These are phyloP conservation scores for Alternaria conjuncta DNA, from an alignment of 2,329 filamentous ascomycete species.

Conservation along the genomic window DNA sequence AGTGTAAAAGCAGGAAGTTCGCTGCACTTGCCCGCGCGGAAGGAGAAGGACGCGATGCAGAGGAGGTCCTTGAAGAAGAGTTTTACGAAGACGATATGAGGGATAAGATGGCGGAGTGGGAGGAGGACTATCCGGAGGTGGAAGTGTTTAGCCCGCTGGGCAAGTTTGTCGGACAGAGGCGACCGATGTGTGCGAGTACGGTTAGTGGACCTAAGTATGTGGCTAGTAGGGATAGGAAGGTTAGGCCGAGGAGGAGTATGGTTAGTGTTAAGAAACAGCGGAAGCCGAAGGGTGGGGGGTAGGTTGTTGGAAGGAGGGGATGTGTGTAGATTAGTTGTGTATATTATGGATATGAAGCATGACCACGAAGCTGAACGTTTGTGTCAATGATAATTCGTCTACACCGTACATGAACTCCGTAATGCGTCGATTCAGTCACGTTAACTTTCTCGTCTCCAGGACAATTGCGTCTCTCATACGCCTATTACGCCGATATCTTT, in stretches of 20 bases:
- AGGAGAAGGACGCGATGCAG: slow-evolving; percentile 21
- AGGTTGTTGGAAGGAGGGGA: neutral
- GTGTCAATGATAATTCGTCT: neutral
- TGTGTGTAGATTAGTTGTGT: neutral
- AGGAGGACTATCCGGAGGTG: slow-evolving; percentile 67
- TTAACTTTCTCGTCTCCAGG: neutral
- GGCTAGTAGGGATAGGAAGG: slow-evolving; percentile 57
- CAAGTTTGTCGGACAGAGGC: slow-evolving; percentile 72
- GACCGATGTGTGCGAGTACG: slow-evolving; percentile 75
- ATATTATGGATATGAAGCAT: neutral
- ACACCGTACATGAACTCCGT: neutral
- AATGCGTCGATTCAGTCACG: neutral
- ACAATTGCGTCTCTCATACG: neutral
- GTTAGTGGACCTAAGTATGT: slow-evolving; percentile 62
- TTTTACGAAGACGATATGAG: slow-evolving; percentile 18
- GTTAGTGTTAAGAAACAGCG: slow-evolving; percentile 54
- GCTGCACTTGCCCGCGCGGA: slow-evolving; percentile 18
- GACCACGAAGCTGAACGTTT: neutral
- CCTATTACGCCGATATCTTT: slow-evolving; percentile 2
- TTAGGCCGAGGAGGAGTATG: slow-evolving; percentile 73
- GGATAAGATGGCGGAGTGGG: slow-evolving; percentile 24
- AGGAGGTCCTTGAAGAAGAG: slow-evolving; percentile 44
- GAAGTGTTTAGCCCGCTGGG: slow-evolving; percentile 88
- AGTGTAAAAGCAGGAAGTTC: slow-evolving; percentile 27
- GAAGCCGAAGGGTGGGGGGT: slow-evolving; percentile 17